Evolutionary conservation across 2,329 filamentous ascomycete genomes (phyloP).

Genomic region (Cryphonectria nitschkei): DNA sequence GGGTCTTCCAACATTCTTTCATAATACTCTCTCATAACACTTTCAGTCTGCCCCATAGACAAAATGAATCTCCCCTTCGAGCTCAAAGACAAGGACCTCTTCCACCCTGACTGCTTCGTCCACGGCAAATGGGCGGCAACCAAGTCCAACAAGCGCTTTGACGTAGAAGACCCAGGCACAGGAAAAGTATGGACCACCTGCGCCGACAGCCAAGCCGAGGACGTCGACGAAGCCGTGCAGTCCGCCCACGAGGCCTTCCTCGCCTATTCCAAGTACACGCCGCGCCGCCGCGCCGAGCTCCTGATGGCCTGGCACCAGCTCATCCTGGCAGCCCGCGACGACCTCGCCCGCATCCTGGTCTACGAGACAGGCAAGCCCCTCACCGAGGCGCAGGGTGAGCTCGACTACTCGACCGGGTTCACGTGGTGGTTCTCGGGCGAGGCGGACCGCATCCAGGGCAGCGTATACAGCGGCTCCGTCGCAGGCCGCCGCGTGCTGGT

Average conservation of each 20-base stretch:
- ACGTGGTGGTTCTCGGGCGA: slow-evolving; percentile 61
- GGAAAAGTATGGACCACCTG: slow-evolving; percentile 54
- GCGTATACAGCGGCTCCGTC: slow-evolving; percentile 60
- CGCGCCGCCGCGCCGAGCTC: slow-evolving; percentile 41
- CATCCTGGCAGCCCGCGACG: slow-evolving; percentile 41
- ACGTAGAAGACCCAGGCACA: slow-evolving; percentile 57
- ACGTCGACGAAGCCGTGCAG: slow-evolving; percentile 44
- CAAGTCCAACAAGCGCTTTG: slow-evolving; percentile 51
- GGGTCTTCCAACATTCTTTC: not conserved
- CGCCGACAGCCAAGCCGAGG: slow-evolving; percentile 48
- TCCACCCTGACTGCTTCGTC: slow-evolving; percentile 54
- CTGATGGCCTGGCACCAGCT: slow-evolving; percentile 43
- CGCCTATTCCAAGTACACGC: slow-evolving; percentile 43
- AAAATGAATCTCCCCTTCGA: slow-evolving; percentile 42
- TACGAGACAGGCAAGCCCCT: slow-evolving; percentile 62
- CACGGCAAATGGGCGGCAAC: slow-evolving; percentile 52
- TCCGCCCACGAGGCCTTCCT: slow-evolving; percentile 43
- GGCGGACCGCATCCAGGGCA: slow-evolving; percentile 58
- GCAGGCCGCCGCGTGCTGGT: slow-evolving; percentile 69
- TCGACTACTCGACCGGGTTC: slow-evolving; percentile 59
- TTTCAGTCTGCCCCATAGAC: not conserved
- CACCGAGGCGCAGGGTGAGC: slow-evolving; percentile 55
- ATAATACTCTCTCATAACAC: no score
- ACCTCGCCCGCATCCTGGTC: slow-evolving; percentile 45
- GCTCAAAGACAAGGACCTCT: slow-evolving; percentile 51